Percentiles rank a stretch among this genome's conserved stretches.
phyloP scores from a whole-genome alignment of 257 asterid genomes.

The Gardenia jasminoides region DNA sequence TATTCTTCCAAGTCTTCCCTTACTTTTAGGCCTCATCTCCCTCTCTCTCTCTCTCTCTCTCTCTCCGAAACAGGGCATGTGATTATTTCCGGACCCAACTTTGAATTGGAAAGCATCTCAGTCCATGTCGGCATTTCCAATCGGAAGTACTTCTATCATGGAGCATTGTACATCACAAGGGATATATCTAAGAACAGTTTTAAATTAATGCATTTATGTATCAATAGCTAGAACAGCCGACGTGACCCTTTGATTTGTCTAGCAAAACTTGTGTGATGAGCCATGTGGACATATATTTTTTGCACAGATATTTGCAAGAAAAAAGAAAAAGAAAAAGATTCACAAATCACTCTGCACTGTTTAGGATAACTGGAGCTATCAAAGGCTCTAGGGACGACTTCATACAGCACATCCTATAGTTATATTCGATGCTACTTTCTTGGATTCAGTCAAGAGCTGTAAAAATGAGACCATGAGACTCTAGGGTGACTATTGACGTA shows the following conservation, averaged over 20 bases:
- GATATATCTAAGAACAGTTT: not conserved
- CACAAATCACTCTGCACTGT: not conserved
- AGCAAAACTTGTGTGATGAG: no score
- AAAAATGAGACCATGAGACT: no score
- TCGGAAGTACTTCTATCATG: not conserved
- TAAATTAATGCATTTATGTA: not conserved
- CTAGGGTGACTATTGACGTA: no score
- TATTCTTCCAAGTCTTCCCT: constrained; percentile 40
- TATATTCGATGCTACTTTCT: no score
- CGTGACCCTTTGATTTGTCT: not conserved
- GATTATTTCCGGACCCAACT: constrained; percentile 17
- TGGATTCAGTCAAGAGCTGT: no score
- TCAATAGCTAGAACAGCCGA: not conserved
- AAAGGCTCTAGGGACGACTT: not conserved
- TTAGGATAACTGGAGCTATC: not conserved
- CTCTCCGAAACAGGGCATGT: constrained; percentile 11
- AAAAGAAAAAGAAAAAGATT: no score
- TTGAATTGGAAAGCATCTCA: not conserved
- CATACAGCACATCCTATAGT: not conserved
- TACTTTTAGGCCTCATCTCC: constrained; percentile 14
- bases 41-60: constrained; percentile 15
- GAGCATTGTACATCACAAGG: not conserved
- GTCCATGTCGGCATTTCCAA: constrained; percentile 21
- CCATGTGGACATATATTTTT: no score
- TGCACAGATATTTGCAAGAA: no score